Evolutionary conservation across 2,329 filamentous ascomycete species (phyloP).

Genomic region (Xylaria sp.): DNA sequence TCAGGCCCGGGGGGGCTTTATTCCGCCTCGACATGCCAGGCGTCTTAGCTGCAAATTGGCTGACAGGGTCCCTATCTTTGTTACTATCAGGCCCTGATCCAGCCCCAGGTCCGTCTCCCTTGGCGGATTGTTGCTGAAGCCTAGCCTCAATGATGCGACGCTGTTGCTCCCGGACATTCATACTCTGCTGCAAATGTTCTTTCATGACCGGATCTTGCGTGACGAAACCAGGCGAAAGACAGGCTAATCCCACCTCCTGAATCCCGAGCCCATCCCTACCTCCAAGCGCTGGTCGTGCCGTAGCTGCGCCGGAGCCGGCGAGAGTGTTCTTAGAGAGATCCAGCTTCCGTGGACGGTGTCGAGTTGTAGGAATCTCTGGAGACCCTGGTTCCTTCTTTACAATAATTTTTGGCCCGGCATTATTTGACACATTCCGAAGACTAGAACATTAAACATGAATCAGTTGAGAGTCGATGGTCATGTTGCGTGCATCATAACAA

Average conservation of each 20-base stretch:
- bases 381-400: slow-evolving; percentile 97
- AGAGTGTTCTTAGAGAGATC: slow-evolving; percentile 76
- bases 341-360: slow-evolving; percentile 80
- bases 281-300: slow-evolving; percentile 80
- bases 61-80: slow-evolving; percentile 62
- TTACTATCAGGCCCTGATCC: slow-evolving; percentile 66
- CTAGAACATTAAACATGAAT: slow-evolving; percentile 48
- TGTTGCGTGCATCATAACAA: background rate
- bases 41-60: slow-evolving; percentile 72
- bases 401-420: slow-evolving; percentile 76
- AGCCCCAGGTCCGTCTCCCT: slow-evolving; percentile 75
- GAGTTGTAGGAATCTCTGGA: slow-evolving; percentile 78
- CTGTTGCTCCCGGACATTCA: slow-evolving; percentile 93
- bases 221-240: slow-evolving; percentile 93
- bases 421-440: slow-evolving; percentile 62
- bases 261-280: slow-evolving; percentile 83
- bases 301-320: slow-evolving; percentile 62
- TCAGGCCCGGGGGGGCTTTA: slow-evolving; percentile 87
- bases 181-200: slow-evolving; percentile 92
- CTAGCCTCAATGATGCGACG: slow-evolving; percentile 93
- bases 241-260: slow-evolving; percentile 93
- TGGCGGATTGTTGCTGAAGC: slow-evolving; percentile 86
- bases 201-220: slow-evolving; percentile 97
- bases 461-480: slow-evolving; percentile 35
- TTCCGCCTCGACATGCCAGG: slow-evolving; percentile 77